These are phyloP conservation scores for Galeopsis tetrahit DNA, from an alignment of 257 asterid genomes.

Conservation along the genomic window DNA sequence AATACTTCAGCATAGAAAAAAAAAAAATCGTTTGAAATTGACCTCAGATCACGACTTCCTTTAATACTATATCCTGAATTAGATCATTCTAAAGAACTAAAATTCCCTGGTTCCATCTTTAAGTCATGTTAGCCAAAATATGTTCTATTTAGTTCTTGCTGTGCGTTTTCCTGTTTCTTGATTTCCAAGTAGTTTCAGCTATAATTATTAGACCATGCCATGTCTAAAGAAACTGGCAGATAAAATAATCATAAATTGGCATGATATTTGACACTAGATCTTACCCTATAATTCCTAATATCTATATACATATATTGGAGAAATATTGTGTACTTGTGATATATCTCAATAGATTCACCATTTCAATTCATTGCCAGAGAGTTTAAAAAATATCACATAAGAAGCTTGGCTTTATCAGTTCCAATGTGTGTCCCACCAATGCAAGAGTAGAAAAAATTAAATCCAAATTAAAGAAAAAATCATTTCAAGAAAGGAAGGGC, in stretches of 20 bases:
- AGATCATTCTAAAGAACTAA: not conserved
- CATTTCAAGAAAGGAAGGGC: conserved; percentile 24
- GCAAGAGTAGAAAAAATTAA: not conserved
- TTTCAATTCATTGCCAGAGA: conserved; percentile 12
- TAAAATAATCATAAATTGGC: not conserved
- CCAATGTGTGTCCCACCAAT: not conserved
- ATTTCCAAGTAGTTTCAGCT: conserved; percentile 6
- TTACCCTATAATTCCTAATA: not conserved
- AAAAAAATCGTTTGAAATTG: not conserved
- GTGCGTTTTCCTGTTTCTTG: not conserved
- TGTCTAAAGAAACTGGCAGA: not conserved
- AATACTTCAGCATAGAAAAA: not conserved
- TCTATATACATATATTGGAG: not conserved
- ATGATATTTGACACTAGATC: conserved; percentile 1
- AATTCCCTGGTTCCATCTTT: not conserved
- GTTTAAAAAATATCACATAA: not conserved
- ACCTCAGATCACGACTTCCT: not conserved
- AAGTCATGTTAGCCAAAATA: not conserved
- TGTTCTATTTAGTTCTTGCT: not conserved
- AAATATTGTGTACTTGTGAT: not conserved
- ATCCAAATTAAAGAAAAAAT: not conserved
- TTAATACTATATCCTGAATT: not conserved
- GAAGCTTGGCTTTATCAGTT: not conserved
- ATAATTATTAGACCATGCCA: not conserved
- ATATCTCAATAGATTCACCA: not conserved